phyloP scores from a whole-genome alignment of 371 early-diverging fungal genomes.

The Funneliformis caledonium region DNA sequence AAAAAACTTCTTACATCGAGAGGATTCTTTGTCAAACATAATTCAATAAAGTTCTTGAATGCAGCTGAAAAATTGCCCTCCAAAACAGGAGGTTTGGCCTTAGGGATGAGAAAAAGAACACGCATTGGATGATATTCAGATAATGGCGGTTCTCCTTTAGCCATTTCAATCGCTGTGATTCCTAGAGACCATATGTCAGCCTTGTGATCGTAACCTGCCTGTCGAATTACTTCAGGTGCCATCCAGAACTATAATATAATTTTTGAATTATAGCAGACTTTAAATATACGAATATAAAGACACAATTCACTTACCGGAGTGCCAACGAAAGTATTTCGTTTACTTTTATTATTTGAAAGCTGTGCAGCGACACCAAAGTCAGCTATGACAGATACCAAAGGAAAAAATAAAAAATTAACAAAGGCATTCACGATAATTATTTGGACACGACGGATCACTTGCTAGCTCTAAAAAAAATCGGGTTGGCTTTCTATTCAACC shows the following conservation, averaged over 20 bases:
- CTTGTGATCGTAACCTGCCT: conserved; percentile 94
- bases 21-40: conserved; percentile 90
- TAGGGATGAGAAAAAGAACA: conserved; percentile 92
- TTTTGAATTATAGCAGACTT: neutral
- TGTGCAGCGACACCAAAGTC: conserved; percentile 98
- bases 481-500: neutral
- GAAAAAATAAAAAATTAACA: neutral
- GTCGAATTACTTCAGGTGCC: conserved; percentile 98
- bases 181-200: conserved; percentile 99
- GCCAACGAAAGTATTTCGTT: conserved; percentile 98
- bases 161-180: conserved; percentile 97
- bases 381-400: conserved; percentile 53
- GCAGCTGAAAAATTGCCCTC: conserved; percentile 81
- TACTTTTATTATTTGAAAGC: conserved; percentile 67
- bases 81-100: conserved; percentile 87
- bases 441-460: neutral
- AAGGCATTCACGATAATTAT: neutral
- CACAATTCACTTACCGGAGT: conserved; percentile 75
- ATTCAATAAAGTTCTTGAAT: conserved; percentile 90
- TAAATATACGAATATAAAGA: neutral
- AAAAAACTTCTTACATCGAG: conserved; percentile 55
- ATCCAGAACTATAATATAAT: conserved; percentile 80
- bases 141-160: conserved; percentile 92
- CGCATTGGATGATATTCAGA: conserved; percentile 93
- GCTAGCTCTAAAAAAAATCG: neutral